phyloP scores from a whole-genome alignment of 371 early-diverging fungal species.

The Capniomyces stellatus region DNA sequence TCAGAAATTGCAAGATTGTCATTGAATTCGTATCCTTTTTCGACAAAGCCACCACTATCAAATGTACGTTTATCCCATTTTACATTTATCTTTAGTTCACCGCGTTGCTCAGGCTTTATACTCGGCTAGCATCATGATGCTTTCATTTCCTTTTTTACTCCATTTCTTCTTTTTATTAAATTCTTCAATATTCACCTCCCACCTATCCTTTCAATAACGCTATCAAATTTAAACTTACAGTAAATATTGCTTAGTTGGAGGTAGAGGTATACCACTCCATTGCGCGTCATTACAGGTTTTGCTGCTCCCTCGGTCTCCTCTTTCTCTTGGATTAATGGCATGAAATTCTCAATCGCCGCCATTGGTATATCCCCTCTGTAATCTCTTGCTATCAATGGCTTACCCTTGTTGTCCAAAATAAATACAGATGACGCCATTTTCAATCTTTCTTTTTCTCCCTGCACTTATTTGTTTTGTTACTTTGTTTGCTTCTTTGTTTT shows the following conservation, averaged over 20 bases:
- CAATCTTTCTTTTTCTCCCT: not conserved
- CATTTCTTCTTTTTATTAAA: too few relatives aligned
- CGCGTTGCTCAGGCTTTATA: too few relatives aligned
- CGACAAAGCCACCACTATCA: conserved; percentile 78
- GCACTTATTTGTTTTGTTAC: not conserved
- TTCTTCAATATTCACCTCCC: too few relatives aligned
- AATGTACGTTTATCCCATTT: too few relatives aligned
- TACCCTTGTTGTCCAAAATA: conserved; percentile 86
- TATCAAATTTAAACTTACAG: conserved; percentile 41
- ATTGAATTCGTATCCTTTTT: conserved; percentile 93
- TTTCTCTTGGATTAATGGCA: conserved; percentile 81
- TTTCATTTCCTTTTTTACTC: not conserved
- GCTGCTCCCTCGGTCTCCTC: conserved; percentile 86
- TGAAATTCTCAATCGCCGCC: conserved; percentile 88
- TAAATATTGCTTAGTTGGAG: conserved; percentile 89
- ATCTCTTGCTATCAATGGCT: conserved; percentile 85
- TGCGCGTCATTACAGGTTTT: conserved; percentile 77
- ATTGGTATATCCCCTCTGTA: conserved; percentile 89
- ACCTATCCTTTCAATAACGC: too few relatives aligned
- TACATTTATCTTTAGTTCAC: too few relatives aligned
- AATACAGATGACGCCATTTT: conserved; percentile 57
- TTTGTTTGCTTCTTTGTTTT: not conserved
- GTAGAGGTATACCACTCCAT: conserved; percentile 87
- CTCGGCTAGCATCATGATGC: too few relatives aligned
- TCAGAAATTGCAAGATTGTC: conserved; percentile 82